Percentiles rank a stretch among this genome's conserved stretches.
These are phyloP conservation scores for Asterionellopsis glacialis DNA, from an alignment of 108 stramenopile species.

Conservation along the genomic window DNA sequence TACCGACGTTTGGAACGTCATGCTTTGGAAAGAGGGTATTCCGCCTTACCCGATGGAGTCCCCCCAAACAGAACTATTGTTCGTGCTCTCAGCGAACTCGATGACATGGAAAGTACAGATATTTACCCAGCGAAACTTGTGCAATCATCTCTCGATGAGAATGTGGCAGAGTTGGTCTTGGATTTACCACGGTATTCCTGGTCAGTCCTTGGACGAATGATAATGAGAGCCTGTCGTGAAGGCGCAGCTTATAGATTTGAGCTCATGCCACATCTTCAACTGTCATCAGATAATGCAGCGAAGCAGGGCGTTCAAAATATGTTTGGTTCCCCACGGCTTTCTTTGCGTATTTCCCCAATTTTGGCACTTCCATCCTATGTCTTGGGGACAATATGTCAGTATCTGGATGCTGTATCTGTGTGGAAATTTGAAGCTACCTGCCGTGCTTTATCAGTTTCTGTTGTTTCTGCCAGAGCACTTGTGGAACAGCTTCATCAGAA, in stretches of 20 bases:
- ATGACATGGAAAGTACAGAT: background rate
- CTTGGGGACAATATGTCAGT: conserved; percentile 56
- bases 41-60: conserved; percentile 38
- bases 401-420: conserved; percentile 26
- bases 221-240: conserved; percentile 59
- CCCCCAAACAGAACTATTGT: conserved; percentile 66
- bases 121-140: conserved; percentile 1
- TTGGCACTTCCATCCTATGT: conserved; percentile 42
- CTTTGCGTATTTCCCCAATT: conserved; percentile 52
- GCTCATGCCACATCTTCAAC: background rate
- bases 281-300: background rate
- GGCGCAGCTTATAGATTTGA: conserved; percentile 24
- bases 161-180: conserved; percentile 28
- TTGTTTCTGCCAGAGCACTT: conserved; percentile 14
- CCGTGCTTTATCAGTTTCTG: conserved; percentile 16
- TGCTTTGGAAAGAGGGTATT: conserved; percentile 60
- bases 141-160: background rate
- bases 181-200: conserved; percentile 78
- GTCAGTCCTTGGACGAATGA: conserved; percentile 62
- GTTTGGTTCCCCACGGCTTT: conserved; percentile 61
- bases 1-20: conserved; percentile 62
- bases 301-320: conserved; percentile 5
- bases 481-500: conserved; percentile 5
- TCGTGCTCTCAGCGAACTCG: conserved; percentile 44
- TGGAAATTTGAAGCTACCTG: conserved; percentile 39